Evolutionary conservation across 1,284 basidiomycete species (phyloP).

Genomic region (Laetiporus sulphureus): DNA sequence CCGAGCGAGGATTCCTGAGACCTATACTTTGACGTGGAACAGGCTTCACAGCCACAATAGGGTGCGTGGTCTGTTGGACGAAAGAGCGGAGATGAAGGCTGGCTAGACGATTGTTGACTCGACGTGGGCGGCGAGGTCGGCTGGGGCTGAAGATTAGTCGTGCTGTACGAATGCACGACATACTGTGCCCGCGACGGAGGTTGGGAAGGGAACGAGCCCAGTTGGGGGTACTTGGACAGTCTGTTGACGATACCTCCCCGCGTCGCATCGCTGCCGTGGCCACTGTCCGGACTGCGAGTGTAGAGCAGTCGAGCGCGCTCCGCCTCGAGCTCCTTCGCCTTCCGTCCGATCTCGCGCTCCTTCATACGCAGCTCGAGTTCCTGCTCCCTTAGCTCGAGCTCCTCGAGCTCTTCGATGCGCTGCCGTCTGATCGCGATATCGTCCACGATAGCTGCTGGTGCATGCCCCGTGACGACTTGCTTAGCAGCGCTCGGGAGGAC

Average conservation of each 20-base stretch:
- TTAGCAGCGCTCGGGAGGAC: too few relatives aligned
- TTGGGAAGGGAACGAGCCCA: slow-evolving; percentile 9
- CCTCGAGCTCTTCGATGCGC: slow-evolving; percentile 43
- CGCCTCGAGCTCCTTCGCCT: slow-evolving; percentile 35
- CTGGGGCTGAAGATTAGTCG: slow-evolving; percentile 37
- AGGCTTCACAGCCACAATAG: slow-evolving; percentile 55
- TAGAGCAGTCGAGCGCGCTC: slow-evolving; percentile 18
- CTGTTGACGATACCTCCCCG: slow-evolving; percentile 7
- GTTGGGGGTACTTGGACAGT: slow-evolving; percentile 11
- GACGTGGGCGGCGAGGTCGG: slow-evolving; percentile 18
- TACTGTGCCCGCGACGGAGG: slow-evolving; percentile 10
- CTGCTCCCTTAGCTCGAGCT: slow-evolving; percentile 44
- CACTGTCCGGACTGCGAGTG: slow-evolving; percentile 17
- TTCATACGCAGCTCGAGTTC: slow-evolving; percentile 47
- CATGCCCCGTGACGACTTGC: too few relatives aligned
- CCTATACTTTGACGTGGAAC: slow-evolving; percentile 47
- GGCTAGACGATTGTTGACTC: slow-evolving; percentile 15
- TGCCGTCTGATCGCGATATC: slow-evolving; percentile 33
- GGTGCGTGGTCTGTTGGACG: slow-evolving; percentile 41
- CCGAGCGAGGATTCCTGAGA: slow-evolving; percentile 22
- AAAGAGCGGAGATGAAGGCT: slow-evolving; percentile 20
- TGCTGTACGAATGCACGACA: slow-evolving; percentile 36
- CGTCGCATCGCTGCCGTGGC: slow-evolving; percentile 20
- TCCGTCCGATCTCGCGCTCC: slow-evolving; percentile 52
- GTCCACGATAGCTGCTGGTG: slow-evolving; percentile 13